These are phyloP conservation scores for Kuraishia piskuri DNA, from an alignment of 805 yeast species.

Conservation along the genomic window DNA sequence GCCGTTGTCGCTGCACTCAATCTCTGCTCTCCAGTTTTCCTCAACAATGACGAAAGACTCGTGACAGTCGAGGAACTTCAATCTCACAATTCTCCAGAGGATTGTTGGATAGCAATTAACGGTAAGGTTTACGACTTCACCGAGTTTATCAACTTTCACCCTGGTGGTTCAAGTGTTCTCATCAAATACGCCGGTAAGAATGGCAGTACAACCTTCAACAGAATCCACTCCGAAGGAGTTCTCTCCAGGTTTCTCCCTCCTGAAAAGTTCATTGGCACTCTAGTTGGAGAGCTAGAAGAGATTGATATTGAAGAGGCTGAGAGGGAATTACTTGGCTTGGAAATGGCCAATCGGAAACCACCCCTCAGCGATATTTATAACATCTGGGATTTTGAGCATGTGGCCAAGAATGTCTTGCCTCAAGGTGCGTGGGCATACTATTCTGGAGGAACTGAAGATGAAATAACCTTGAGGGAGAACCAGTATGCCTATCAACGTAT, in stretches of 20 bases:
- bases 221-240: conserved; percentile 7
- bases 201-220: conserved; percentile 21
- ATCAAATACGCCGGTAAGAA: conserved; percentile 32
- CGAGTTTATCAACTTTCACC: conserved; percentile 23
- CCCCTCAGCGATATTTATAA: conserved; percentile 32
- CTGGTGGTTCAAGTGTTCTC: conserved; percentile 32
- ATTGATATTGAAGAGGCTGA: conserved; percentile 7
- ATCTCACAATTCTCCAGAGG: conserved; percentile 3
- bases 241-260: conserved; percentile 4
- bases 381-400: conserved; percentile 36
- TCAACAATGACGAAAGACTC: conserved; percentile 1
- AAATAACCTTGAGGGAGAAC: conserved; percentile 34
- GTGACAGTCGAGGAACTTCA: conserved; percentile 10
- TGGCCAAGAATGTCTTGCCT: conserved; percentile 35
- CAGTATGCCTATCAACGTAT: conserved; percentile 31
- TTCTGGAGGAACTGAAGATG: conserved; percentile 37
- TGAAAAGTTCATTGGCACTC: conserved; percentile 26
- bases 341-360: conserved; percentile 25
- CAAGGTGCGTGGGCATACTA: conserved; percentile 35
- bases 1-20: neutral
- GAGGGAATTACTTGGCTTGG: conserved; percentile 10
- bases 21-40: neutral
- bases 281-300: conserved; percentile 8
- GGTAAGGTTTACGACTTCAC: conserved; percentile 28
- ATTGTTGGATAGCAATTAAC: conserved; percentile 25